These are phyloP conservation scores for Scutellaria barbata DNA, from an alignment of 257 asterid genomes.

Conservation along the genomic window DNA sequence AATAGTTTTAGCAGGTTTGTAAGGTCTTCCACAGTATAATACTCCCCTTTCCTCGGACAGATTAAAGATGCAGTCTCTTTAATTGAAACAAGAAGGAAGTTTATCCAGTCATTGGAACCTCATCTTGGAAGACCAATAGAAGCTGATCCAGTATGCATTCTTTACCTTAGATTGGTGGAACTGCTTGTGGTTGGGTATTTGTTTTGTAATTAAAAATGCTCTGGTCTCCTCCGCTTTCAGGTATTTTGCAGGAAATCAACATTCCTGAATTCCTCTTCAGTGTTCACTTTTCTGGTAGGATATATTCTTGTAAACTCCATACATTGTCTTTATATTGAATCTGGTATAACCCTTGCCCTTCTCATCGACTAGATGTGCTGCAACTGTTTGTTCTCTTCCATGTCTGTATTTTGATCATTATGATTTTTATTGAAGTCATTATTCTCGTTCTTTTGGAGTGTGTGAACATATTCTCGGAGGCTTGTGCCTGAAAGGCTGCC, in stretches of 20 bases:
- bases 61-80: constrained; percentile 77
- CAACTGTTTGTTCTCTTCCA: constrained; percentile 15
- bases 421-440: constrained; percentile 12
- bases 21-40: constrained; percentile 8
- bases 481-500: constrained; percentile 1
- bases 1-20: constrained; percentile 14
- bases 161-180: constrained; percentile 32
- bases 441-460: neutral
- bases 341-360: neutral
- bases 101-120: constrained; percentile 69
- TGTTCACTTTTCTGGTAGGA: constrained; percentile 81
- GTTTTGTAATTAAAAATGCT: constrained; percentile 17
- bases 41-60: constrained; percentile 44
- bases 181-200: constrained; percentile 21
- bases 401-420: constrained; percentile 3
- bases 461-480: constrained; percentile 6
- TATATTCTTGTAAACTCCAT: constrained; percentile 23
- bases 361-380: constrained; percentile 5
- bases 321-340: neutral
- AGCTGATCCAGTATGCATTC: constrained; percentile 76
- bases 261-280: constrained; percentile 72
- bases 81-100: constrained; percentile 75
- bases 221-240: constrained; percentile 47
- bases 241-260: constrained; percentile 86
- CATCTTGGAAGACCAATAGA: constrained; percentile 85